phyloP scores from a whole-genome alignment of 176 grass and related monocot genomes.

The Carex pumila region DNA sequence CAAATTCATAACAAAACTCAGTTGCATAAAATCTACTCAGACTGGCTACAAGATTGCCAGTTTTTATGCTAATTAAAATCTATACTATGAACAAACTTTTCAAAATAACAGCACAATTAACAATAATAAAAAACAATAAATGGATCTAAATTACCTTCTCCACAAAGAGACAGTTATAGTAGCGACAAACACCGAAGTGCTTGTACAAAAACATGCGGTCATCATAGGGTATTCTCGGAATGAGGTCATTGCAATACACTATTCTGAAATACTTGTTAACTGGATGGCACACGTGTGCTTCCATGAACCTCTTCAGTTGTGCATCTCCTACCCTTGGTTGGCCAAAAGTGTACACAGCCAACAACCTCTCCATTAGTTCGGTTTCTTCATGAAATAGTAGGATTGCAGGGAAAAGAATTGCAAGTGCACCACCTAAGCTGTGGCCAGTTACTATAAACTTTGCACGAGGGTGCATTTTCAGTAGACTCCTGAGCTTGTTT shows the following conservation, averaged over 20 bases:
- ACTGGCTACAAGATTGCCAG: background rate
- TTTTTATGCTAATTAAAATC: background rate
- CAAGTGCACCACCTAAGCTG: slow-evolving; percentile 80
- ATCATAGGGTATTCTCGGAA: slow-evolving; percentile 64
- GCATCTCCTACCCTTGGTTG: slow-evolving; percentile 69
- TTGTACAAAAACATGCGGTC: slow-evolving; percentile 22
- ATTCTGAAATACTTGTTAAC: slow-evolving; percentile 23
- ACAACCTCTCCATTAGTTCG: slow-evolving; percentile 29
- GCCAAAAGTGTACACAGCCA: slow-evolving; percentile 45
- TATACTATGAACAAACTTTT: background rate
- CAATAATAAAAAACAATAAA: background rate
- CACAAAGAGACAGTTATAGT: slow-evolving; percentile 62
- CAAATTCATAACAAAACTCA: background rate
- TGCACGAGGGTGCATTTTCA: slow-evolving; percentile 39
- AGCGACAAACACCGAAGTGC: slow-evolving; percentile 50
- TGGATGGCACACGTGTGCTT: background rate
- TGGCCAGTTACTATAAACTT: slow-evolving; percentile 60
- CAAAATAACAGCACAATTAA: background rate
- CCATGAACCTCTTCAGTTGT: slow-evolving; percentile 24
- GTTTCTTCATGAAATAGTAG: slow-evolving; percentile 40
- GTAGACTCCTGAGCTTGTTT: slow-evolving; percentile 20
- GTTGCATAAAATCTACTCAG: background rate
- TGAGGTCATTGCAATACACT: slow-evolving; percentile 79
- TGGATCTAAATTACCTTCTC: slow-evolving; percentile 13
- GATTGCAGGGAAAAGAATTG: slow-evolving; percentile 52